Percentiles rank a stretch among this genome's conserved stretches.
Conservation (phyloP, 768 basidiomycete species). For the Clitopilus hobsonii region DNA sequence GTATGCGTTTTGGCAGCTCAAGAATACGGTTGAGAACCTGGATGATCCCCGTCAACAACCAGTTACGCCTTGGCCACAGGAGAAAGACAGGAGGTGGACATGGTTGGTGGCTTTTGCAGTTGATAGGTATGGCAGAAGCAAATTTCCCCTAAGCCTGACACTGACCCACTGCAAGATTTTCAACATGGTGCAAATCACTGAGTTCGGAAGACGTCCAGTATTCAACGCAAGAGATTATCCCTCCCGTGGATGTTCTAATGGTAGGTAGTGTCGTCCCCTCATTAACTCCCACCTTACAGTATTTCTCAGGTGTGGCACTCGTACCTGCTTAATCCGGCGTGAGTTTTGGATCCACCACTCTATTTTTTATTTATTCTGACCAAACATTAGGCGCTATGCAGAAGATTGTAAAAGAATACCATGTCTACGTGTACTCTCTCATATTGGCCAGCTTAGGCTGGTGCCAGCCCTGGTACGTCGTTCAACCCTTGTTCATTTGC, state of each 20-base stretch:
- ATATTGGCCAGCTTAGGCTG: conserved; percentile 12
- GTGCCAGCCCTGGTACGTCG: conserved; percentile 16
- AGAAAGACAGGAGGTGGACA: not conserved
- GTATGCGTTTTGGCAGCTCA: no score
- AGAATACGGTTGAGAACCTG: no score
- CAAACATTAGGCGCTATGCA: conserved; percentile 21
- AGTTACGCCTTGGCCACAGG: not conserved
- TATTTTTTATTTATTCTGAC: not conserved
- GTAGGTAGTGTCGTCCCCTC: not conserved
- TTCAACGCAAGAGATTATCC: not conserved
- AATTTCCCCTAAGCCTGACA: no score
- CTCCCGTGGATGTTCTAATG: not conserved
- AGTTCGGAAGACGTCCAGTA: not conserved
- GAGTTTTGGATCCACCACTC: not conserved
- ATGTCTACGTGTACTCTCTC: conserved; percentile 13
- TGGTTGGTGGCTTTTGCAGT: not conserved
- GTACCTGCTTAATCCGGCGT: not conserved
- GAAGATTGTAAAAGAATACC: conserved; percentile 25
- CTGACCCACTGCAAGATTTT: not conserved
- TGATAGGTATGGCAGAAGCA: not conserved
- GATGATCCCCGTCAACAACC: no score
- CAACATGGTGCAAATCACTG: not conserved
- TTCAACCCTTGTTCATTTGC: not conserved
- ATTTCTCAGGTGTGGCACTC: not conserved
- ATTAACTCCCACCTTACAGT: not conserved